Evolutionary conservation across 345 rosid genomes (phyloP).

Genomic region (Odontarrhena argentea): DNA sequence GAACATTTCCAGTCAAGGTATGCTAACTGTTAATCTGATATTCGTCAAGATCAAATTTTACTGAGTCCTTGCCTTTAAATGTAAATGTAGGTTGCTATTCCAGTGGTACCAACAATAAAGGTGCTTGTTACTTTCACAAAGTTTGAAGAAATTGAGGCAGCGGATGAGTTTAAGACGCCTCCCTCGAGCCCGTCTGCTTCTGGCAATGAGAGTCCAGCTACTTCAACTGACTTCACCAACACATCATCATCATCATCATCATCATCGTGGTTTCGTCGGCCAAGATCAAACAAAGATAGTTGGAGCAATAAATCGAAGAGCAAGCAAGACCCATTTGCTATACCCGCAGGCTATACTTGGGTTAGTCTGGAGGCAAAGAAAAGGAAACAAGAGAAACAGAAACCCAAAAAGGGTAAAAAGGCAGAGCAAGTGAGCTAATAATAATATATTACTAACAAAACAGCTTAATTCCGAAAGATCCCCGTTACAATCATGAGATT

Average conservation of each 20-base stretch:
- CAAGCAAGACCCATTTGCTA: constrained; percentile 73
- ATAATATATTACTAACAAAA: constrained; percentile 25
- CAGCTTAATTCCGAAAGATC: background rate
- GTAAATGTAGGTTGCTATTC: constrained; percentile 82
- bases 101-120: constrained; percentile 91
- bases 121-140: constrained; percentile 88
- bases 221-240: constrained; percentile 43
- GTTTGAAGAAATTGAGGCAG: constrained; percentile 82
- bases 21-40: background rate
- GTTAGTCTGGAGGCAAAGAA: constrained; percentile 80
- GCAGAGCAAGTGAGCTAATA: constrained; percentile 48
- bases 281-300: constrained; percentile 49
- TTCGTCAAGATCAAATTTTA: background rate
- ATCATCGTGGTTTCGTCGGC: constrained; percentile 91
- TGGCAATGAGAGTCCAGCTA: constrained; percentile 69
- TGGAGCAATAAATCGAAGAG: constrained; percentile 60
- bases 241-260: constrained; percentile 78
- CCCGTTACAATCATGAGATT: background rate
- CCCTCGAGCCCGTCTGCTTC: constrained; percentile 76
- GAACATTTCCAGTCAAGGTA: constrained; percentile 97
- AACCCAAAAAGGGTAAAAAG: constrained; percentile 62
- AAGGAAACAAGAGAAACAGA: constrained; percentile 81
- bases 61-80: background rate
- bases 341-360: constrained; percentile 82
- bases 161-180: constrained; percentile 87